Base-by-base conservation (phyloP, 805 yeast species). In the Monosporozyma servazzii region DNA sequence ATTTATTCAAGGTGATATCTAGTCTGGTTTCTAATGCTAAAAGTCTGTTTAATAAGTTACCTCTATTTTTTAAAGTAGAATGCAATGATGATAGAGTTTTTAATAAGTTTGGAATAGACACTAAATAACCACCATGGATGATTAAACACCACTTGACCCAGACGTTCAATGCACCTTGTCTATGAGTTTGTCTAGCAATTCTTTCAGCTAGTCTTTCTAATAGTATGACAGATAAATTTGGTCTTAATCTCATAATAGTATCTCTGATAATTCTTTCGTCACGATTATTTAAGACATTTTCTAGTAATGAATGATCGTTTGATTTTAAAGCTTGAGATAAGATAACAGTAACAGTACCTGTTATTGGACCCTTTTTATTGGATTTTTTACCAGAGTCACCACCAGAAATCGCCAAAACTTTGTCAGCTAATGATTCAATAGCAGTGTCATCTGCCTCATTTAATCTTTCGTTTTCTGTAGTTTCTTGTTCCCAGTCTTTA, bases 101-200 rank as follows among this genome's bases (percentile, higher is more conserved):
- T 50, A 80, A 72, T 51, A 82, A 74, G 51, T 80, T 73, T 51
- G 73, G 73, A 39, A 71, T 63, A 40, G 68, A 62, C 39, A 69
- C 69, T 48, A 75, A 71, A 56, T 82, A 77, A 1, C 87, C 88
- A 45, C 97, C 98, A 65, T 88, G 95, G 5, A 81, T 73, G 44
- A 91, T 76, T 61, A 93, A 72, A 25, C 88, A 73, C 90, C 95
- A 88, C 66, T 88, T 86, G 51, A 91, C 80, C 98, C 98, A 93
- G 5, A 79, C 68, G 41, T 79, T 76, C 52, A 74, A 69, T 47
- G 74, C 74, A 5, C 76, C 77, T 56, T 73, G 76, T 48, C 84
- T 71, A 52, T 76, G 73, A 4, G 83, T 80, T 37, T 75, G 74
- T 57, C 81, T 77, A 1, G 86, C 80, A 51, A 82, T 73, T 56